These are phyloP conservation scores for Neoconidiobolus thromboides DNA, from an alignment of 371 early-diverging fungal genomes.

Conservation along the genomic window DNA sequence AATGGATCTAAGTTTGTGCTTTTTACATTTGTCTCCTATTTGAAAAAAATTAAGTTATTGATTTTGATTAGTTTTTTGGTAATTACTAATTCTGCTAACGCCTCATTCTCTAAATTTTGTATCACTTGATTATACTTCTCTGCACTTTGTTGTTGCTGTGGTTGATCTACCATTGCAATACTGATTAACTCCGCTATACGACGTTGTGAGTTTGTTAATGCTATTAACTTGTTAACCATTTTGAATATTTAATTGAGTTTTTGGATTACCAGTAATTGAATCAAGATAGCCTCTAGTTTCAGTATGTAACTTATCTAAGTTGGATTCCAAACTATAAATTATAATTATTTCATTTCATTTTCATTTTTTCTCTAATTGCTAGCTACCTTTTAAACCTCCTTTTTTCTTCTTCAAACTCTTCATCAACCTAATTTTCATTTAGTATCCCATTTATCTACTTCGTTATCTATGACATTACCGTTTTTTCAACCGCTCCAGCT, in stretches of 20 bases:
- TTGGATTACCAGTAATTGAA: constrained; percentile 36
- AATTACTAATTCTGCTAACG: constrained; percentile 43
- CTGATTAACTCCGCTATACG: constrained; percentile 61
- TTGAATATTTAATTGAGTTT: neutral
- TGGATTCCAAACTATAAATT: constrained; percentile 51
- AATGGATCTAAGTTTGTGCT: constrained; percentile 76
- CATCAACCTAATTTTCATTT: constrained; percentile 26
- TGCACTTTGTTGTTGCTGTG: constrained; percentile 23
- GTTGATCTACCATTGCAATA: constrained; percentile 33
- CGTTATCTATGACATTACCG: constrained; percentile 13
- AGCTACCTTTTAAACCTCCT: constrained; percentile 48
- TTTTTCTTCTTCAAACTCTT: constrained; percentile 72
- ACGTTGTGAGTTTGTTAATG: constrained; percentile 65
- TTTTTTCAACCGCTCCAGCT: constrained; percentile 47
- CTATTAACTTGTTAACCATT: constrained; percentile 11
- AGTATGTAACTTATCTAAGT: constrained; percentile 64
- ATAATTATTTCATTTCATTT: neutral
- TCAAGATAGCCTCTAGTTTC: constrained; percentile 89
- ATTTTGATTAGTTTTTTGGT: neutral
- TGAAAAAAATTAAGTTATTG: constrained; percentile 6
- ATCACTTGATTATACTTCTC: constrained; percentile 52
- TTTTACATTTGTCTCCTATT: constrained; percentile 57
- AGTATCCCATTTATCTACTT: neutral
- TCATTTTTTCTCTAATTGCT: neutral
- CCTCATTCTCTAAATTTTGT: constrained; percentile 58